Evolutionary conservation across 2,329 filamentous ascomycete species (phyloP).

Genomic region (Cercospora nicotianae): DNA sequence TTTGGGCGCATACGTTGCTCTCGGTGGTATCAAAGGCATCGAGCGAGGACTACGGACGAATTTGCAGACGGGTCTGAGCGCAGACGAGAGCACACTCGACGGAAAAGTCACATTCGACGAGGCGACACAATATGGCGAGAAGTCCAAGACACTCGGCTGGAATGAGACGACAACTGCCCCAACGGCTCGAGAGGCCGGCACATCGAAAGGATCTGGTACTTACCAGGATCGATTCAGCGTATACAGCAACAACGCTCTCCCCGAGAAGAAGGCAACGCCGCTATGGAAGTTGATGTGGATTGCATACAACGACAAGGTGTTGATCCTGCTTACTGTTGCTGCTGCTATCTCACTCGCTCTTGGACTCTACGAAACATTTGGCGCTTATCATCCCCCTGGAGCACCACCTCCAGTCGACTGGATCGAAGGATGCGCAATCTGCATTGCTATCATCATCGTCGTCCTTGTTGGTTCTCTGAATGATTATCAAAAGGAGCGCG

Average conservation of each 20-base stretch:
- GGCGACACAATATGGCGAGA: slow-evolving; percentile 40
- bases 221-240: slow-evolving; percentile 67
- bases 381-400: slow-evolving; percentile 48
- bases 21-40: slow-evolving; percentile 72
- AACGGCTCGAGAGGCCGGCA: slow-evolving; percentile 26
- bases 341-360: slow-evolving; percentile 73
- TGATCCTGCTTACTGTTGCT: slow-evolving; percentile 69
- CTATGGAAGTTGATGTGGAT: slow-evolving; percentile 74
- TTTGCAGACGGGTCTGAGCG: slow-evolving; percentile 63
- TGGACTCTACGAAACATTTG: slow-evolving; percentile 65
- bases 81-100: slow-evolving; percentile 66
- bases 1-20: slow-evolving; percentile 68
- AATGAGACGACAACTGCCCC: slow-evolving; percentile 29
- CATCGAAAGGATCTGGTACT: slow-evolving; percentile 29
- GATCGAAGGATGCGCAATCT: slow-evolving; percentile 81
- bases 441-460: slow-evolving; percentile 73
- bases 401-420: slow-evolving; percentile 59
- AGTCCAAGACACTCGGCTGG: slow-evolving; percentile 30
- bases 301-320: slow-evolving; percentile 77
- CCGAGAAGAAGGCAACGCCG: slow-evolving; percentile 67
- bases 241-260: slow-evolving; percentile 68
- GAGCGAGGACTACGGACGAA: slow-evolving; percentile 72
- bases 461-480: slow-evolving; percentile 74
- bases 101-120: slow-evolving; percentile 68
- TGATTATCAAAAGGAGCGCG: slow-evolving; percentile 78